Conservation (phyloP, 2,329 filamentous ascomycete species). For the Xylaria digitata region DNA sequence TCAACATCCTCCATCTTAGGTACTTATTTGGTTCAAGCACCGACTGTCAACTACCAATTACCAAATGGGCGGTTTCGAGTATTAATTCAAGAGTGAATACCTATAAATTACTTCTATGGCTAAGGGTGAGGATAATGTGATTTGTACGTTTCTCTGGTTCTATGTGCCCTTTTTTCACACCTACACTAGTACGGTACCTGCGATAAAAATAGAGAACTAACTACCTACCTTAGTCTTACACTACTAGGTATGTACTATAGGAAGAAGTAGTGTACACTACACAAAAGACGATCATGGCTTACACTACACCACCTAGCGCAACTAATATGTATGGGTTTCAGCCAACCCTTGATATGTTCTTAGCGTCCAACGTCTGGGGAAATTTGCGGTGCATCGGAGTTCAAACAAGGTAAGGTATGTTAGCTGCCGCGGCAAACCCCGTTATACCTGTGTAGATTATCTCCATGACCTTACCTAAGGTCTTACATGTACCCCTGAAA, state of each 20-base stretch:
- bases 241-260: no score
- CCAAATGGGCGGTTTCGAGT: no score
- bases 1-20: neutral
- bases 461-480: neutral
- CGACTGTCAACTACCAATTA: no score
- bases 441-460: constrained; percentile 7
- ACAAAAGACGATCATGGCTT: no score
- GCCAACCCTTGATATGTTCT: neutral
- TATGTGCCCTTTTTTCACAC: neutral
- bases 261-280: no score
- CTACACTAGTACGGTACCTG: neutral
- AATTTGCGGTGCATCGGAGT: constrained; percentile 30
- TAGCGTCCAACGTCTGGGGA: constrained; percentile 24
- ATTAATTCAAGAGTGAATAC: no score
- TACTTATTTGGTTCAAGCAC: no score
- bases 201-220: constrained; percentile 12
- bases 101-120: neutral
- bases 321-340: neutral
- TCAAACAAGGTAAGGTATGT: constrained; percentile 31
- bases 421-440: constrained; percentile 26
- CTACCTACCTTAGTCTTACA: no score
- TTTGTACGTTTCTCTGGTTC: neutral
- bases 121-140: neutral
- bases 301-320: no score
- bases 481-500: neutral